Conservation (phyloP, 2,329 filamentous ascomycete species). For the Xylariales sp. region DNA sequence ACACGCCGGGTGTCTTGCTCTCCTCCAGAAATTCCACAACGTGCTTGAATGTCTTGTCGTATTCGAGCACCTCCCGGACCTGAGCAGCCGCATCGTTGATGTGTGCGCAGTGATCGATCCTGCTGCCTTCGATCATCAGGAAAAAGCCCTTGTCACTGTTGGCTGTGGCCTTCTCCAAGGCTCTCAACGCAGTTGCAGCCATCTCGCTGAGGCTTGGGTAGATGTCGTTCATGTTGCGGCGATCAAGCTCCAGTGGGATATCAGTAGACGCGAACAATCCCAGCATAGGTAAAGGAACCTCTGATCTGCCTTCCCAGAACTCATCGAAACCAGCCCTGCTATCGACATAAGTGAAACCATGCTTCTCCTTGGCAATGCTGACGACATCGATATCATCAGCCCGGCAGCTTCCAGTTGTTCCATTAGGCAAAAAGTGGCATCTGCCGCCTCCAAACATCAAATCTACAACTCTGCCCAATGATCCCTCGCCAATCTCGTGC, state of each 20-base stretch:
- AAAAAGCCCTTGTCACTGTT: constrained; percentile 93
- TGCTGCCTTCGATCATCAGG: constrained; percentile 94
- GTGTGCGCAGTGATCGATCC: constrained; percentile 93
- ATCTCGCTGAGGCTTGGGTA: constrained; percentile 93
- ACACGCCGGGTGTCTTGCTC: constrained; percentile 68
- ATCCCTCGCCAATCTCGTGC: constrained; percentile 86
- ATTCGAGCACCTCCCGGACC: constrained; percentile 90
- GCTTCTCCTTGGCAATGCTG: constrained; percentile 65
- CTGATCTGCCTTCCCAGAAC: constrained; percentile 59
- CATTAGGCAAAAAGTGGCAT: constrained; percentile 89
- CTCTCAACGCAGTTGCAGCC: constrained; percentile 74
- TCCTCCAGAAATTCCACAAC: constrained; percentile 82
- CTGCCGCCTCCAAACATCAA: constrained; percentile 89
- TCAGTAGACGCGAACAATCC: constrained; percentile 80
- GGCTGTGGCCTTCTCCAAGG: constrained; percentile 75
- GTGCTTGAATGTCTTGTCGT: constrained; percentile 78
- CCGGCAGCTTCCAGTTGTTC: constrained; percentile 75
- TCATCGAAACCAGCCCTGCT: constrained; percentile 71
- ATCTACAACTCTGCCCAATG: constrained; percentile 82
- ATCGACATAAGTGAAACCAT: constrained; percentile 75
- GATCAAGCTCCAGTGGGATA: constrained; percentile 91
- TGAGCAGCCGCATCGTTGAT: constrained; percentile 80
- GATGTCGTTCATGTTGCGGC: constrained; percentile 68
- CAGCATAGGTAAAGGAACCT: constrained; percentile 72
- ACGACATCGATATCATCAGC: constrained; percentile 73